phyloP scores from a whole-genome alignment of 164 flowering plant genomes.

The Aristolochia californica region DNA sequence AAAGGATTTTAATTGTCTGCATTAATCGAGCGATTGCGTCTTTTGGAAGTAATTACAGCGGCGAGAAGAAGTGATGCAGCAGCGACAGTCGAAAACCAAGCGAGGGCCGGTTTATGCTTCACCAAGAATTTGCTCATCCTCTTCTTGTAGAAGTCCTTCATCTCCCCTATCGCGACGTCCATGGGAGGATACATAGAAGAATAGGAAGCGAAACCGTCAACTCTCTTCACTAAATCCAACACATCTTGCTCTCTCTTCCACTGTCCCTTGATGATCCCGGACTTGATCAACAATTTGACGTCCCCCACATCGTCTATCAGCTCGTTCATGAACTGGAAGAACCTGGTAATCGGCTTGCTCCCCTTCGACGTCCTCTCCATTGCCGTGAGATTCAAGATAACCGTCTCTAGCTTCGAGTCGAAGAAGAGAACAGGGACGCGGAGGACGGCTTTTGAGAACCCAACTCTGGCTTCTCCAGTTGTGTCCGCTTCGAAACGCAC shows the following conservation, averaged over 20 bases:
- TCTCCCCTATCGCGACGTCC: not conserved
- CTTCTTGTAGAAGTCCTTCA: conserved; percentile 3
- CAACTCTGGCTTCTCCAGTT: not conserved
- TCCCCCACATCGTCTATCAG: conserved; percentile 6
- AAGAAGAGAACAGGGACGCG: conserved; percentile 2
- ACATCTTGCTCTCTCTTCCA: conserved; percentile 6
- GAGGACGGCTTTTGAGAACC: not conserved
- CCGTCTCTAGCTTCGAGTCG: conserved; percentile 8
- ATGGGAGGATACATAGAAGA: conserved; percentile 6
- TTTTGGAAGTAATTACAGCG: not conserved
- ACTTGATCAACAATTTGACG: conserved; percentile 5
- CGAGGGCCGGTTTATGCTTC: not conserved
- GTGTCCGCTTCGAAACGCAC: conserved; percentile 1
- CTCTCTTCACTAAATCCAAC: conserved; percentile 4
- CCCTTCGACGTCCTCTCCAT: conserved; percentile 5
- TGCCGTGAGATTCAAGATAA: conserved; percentile 4
- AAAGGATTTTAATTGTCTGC: no score
- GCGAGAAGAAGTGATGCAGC: not conserved
- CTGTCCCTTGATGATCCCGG: conserved; percentile 2
- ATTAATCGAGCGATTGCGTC: no score
- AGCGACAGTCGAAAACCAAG: conserved; percentile 1
- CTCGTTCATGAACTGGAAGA: conserved; percentile 9
- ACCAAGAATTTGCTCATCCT: conserved; percentile 4
- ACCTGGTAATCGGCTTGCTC: not conserved
- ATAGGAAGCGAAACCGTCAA: conserved; percentile 2